phyloP scores from a whole-genome alignment of 345 rosid genomes.

The Diplotaxis tenuifolia region DNA sequence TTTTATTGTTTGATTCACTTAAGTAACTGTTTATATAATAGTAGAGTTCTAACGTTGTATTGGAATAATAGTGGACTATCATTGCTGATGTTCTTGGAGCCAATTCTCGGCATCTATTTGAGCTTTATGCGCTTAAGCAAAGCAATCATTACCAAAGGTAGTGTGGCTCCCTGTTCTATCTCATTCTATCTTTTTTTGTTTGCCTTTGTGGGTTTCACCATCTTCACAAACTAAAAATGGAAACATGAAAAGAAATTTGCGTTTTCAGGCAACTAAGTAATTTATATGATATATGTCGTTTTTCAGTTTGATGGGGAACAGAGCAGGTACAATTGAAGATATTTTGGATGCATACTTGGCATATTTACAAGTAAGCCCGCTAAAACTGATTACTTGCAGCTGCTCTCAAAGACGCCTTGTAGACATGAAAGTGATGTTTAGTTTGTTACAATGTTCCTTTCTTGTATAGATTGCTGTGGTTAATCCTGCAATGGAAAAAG shows the following conservation, averaged over 20 bases:
- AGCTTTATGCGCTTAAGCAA: constrained; percentile 90
- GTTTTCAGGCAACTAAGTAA: neutral
- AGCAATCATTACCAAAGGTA: constrained; percentile 74
- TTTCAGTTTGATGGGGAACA: constrained; percentile 66
- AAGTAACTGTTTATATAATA: neutral
- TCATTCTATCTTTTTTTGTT: neutral
- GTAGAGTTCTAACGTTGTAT: constrained; percentile 23
- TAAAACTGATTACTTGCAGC: constrained; percentile 15
- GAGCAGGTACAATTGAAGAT: constrained; percentile 75
- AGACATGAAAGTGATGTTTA: neutral
- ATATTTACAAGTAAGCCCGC: constrained; percentile 64
- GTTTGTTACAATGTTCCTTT: neutral
- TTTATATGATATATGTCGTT: neutral
- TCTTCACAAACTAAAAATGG: neutral
- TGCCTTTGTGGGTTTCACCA: neutral
- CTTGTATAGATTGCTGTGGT: constrained; percentile 64
- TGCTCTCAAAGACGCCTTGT: neutral
- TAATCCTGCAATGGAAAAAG: constrained; percentile 92
- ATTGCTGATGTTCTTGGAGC: constrained; percentile 88
- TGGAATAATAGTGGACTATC: constrained; percentile 66
- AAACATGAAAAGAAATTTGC: neutral
- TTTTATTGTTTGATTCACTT: neutral
- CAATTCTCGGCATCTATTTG: constrained; percentile 88
- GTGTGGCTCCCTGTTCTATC: constrained; percentile 28
- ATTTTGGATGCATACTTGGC: constrained; percentile 88